phyloP scores from a whole-genome alignment of 139 green algal species.

The Ettlia oleoabundans region DNA sequence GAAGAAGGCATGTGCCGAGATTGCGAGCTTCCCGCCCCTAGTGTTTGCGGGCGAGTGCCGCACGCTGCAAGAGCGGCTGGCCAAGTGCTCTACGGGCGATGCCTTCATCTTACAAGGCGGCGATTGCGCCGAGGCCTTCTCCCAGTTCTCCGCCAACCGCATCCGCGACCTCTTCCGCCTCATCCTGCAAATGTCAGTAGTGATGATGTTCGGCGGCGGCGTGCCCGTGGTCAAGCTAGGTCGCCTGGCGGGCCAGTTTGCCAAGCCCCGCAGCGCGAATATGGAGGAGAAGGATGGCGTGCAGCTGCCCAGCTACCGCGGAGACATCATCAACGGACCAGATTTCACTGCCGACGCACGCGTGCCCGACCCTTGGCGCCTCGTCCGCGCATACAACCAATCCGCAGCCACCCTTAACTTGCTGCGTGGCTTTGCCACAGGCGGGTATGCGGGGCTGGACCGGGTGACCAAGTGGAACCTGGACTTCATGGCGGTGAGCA shows the following conservation, averaged over 20 bases:
- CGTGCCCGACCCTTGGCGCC: conserved; percentile 84
- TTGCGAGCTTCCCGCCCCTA: conserved; percentile 86
- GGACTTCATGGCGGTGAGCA: conserved; percentile 92
- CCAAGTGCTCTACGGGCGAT: conserved; percentile 83
- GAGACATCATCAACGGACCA: conserved; percentile 99
- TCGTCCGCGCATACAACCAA: conserved; percentile 95
- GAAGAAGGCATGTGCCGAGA: conserved; percentile 63
- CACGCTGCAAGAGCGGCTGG: conserved; percentile 89
- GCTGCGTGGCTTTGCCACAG: conserved; percentile 93
- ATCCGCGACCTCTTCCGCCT: conserved; percentile 94
- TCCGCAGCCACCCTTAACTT: conserved; percentile 97
- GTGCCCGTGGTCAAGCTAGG: conserved; percentile 98
- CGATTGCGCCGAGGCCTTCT: conserved; percentile 98
- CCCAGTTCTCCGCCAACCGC: conserved; percentile 94
- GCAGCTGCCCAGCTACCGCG: conserved; percentile 89
- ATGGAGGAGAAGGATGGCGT: conserved; percentile 79
- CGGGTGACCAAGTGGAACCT: conserved; percentile 96
- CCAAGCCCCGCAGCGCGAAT: conserved; percentile 92
- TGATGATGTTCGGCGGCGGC: conserved; percentile 95
- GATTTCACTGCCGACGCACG: conserved; percentile 91
- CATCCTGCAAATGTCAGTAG: conserved; percentile 94
- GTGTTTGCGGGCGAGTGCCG: conserved; percentile 98
- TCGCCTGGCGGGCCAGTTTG: conserved; percentile 98
- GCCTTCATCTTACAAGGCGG: conserved; percentile 87
- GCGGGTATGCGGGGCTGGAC: conserved; percentile 94